These are phyloP conservation scores for Cucurbita argyrosperma DNA, from an alignment of 306 rosid genomes.

Conservation along the genomic window DNA sequence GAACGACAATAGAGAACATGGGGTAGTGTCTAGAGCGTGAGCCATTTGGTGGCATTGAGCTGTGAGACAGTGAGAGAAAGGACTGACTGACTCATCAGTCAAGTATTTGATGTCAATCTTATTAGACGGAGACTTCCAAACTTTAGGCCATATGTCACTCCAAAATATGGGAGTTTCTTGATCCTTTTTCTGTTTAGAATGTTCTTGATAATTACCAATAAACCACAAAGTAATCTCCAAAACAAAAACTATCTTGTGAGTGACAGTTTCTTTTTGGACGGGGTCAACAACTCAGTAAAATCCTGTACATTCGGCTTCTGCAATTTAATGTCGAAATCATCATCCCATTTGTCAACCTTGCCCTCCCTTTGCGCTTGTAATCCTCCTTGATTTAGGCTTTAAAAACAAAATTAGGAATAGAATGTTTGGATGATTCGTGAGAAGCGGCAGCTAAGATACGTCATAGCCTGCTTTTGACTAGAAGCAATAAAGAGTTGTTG, in stretches of 20 bases:
- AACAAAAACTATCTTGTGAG: background rate
- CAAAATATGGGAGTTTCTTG: background rate
- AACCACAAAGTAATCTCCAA: background rate
- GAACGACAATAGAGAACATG: background rate
- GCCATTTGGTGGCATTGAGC: background rate
- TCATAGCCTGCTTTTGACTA: background rate
- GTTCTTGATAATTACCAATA: background rate
- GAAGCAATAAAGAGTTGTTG: background rate
- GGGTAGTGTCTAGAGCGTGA: background rate
- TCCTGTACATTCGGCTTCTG: background rate
- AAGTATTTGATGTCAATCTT: background rate
- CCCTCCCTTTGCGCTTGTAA: background rate
- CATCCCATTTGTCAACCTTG: background rate
- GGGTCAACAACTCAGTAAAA: background rate
- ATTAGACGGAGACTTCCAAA: background rate
- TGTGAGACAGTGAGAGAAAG: background rate
- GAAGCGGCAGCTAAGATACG: background rate
- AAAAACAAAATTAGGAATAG: background rate
- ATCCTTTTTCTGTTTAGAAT: background rate
- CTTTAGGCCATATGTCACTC: background rate
- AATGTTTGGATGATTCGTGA: background rate
- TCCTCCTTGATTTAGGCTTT: constrained; percentile 1
- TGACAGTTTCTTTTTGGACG: background rate
- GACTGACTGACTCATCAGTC: background rate
- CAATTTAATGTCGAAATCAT: background rate